Evolutionary conservation across 805 yeast genomes (phyloP).

Genomic region (Metschnikowia lachancei): DNA sequence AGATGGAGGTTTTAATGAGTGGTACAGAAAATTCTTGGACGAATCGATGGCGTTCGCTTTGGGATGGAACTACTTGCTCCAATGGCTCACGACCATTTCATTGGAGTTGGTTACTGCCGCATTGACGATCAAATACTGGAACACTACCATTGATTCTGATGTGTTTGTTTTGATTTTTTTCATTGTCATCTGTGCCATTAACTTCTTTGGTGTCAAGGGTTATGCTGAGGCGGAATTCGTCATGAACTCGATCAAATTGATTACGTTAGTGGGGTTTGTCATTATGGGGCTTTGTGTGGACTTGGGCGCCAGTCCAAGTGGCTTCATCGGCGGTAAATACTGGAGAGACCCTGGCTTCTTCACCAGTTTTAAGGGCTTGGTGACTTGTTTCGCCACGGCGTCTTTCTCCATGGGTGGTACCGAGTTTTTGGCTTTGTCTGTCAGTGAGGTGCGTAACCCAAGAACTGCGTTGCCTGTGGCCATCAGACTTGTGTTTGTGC

Average conservation of each 20-base stretch:
- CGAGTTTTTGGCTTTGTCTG: slow-evolving; percentile 39
- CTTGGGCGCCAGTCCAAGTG: slow-evolving; percentile 32
- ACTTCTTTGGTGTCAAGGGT: slow-evolving; percentile 47
- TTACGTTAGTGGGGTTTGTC: slow-evolving; percentile 39
- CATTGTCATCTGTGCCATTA: slow-evolving; percentile 43
- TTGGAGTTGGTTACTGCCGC: slow-evolving; percentile 24
- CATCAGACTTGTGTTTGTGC: slow-evolving; percentile 40
- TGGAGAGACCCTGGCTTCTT: slow-evolving; percentile 42
- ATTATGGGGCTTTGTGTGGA: slow-evolving; percentile 41
- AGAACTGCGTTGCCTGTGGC: slow-evolving; percentile 39
- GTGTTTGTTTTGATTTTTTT: slow-evolving; percentile 56
- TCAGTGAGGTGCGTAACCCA: slow-evolving; percentile 41
- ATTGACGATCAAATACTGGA: slow-evolving; percentile 61
- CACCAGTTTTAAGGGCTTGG: slow-evolving; percentile 40
- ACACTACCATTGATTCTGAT: slow-evolving; percentile 48
- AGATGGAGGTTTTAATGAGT: slow-evolving; percentile 35
- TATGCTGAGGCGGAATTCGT: slow-evolving; percentile 46
- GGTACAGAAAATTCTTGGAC: slow-evolving; percentile 32
- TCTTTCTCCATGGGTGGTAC: slow-evolving; percentile 42
- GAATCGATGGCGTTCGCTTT: slow-evolving; percentile 38
- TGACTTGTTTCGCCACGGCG: slow-evolving; percentile 40
- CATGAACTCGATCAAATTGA: slow-evolving; percentile 36
- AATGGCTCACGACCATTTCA: slow-evolving; percentile 25
- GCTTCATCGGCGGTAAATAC: slow-evolving; percentile 40
- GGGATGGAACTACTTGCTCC: slow-evolving; percentile 39